These are phyloP conservation scores for Gremmenia infestans DNA, from an alignment of 2,329 filamentous ascomycete genomes.

Conservation along the genomic window DNA sequence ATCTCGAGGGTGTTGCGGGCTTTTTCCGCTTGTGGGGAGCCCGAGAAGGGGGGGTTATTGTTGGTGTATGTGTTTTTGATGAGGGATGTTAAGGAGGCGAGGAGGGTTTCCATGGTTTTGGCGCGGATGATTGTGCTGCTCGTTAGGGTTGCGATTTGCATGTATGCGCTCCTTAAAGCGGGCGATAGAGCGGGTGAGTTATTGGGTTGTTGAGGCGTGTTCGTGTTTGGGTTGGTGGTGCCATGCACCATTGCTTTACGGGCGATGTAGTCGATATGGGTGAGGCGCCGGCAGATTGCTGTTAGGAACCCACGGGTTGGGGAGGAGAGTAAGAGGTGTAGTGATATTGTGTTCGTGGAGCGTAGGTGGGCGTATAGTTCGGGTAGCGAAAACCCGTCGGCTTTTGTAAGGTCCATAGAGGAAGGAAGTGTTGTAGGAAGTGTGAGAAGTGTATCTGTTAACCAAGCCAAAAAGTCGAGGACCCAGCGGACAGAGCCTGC, in stretches of 20 bases:
- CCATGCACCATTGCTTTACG: constrained; percentile 25
- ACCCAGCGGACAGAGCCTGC: constrained; percentile 76
- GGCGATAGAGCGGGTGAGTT: constrained; percentile 14
- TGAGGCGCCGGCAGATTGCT: constrained; percentile 60
- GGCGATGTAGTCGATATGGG: constrained; percentile 45
- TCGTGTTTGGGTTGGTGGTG: constrained; percentile 8
- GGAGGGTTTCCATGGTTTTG: constrained; percentile 29
- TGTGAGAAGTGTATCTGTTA: constrained; percentile 53
- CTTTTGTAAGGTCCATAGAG: constrained; percentile 42
- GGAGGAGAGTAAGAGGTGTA: constrained; percentile 66
- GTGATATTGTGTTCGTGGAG: constrained; percentile 50
- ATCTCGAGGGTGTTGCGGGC: constrained; percentile 29
- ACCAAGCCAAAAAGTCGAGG: constrained; percentile 62
- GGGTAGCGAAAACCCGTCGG: constrained; percentile 39
- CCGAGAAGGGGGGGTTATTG: constrained; percentile 14
- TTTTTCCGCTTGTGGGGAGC: constrained; percentile 16
- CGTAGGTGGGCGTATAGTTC: constrained; percentile 50
- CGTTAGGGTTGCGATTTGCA: constrained; percentile 29
- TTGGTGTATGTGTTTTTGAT: constrained; percentile 27
- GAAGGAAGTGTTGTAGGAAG: constrained; percentile 45
- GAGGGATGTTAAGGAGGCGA: constrained; percentile 22
- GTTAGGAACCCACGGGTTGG: constrained; percentile 69
- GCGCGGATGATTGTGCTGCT: constrained; percentile 24
- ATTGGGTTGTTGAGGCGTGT: constrained; percentile 2
- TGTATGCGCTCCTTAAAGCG: constrained; percentile 26